A percentile compares a stretch with the other conserved stretches of the same genome.
Evolutionary conservation across 2,329 filamentous ascomycete species (phyloP).

Genomic region (Sporothrix brunneoviolacea): DNA sequence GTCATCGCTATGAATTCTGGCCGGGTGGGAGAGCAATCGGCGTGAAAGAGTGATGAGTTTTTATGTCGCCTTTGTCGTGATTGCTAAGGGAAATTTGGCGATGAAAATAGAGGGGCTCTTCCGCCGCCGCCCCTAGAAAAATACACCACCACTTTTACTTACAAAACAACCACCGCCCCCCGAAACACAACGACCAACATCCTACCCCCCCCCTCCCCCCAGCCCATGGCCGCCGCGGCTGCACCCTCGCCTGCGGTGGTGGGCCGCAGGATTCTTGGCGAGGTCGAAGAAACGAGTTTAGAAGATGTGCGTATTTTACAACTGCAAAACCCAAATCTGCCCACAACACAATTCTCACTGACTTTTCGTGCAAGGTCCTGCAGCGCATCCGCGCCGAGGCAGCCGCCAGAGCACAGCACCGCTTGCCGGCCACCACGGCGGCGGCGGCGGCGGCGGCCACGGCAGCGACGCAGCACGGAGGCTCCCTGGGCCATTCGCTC

Average conservation of each 20-base stretch:
- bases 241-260: conserved; percentile 29
- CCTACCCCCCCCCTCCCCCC: neutral
- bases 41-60: neutral
- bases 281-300: conserved; percentile 51
- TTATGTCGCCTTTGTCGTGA: too few species aligned
- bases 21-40: neutral
- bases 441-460: neutral
- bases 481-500: too few species aligned
- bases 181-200: too few species aligned
- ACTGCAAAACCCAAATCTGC: too few species aligned
- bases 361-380: conserved; percentile 3
- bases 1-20: conserved; percentile 37
- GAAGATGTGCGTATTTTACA: conserved; percentile 48
- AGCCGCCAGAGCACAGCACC: neutral
- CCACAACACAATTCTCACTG: neutral
- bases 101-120: neutral
- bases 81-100: too few species aligned
- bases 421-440: conserved; percentile 2
- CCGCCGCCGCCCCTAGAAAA: too few species aligned
- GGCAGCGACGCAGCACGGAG: neutral
- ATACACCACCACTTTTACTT: neutral
- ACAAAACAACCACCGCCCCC: neutral
- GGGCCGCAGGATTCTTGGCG: conserved; percentile 45
- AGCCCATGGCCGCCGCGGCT: conserved; percentile 3
- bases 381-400: conserved; percentile 7